A percentile compares a stretch with the other conserved stretches of the same genome.
Evolutionary conservation across 2,329 filamentous ascomycete species (phyloP).

Genomic region (Tothia fuscella): DNA sequence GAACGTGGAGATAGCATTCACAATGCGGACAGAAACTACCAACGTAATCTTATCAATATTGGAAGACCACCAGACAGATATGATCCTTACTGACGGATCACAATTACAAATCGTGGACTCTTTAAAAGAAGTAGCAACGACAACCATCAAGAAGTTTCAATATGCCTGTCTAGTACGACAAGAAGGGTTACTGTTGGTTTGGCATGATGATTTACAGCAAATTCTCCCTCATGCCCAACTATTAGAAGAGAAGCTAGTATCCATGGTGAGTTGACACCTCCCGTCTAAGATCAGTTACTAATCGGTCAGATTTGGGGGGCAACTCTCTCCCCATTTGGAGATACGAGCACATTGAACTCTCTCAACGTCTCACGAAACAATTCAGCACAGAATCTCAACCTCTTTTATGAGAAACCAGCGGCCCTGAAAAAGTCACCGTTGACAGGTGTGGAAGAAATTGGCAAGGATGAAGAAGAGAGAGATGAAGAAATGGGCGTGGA

Average conservation of each 20-base stretch:
- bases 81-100: conserved; percentile 27
- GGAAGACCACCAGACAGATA: conserved; percentile 29
- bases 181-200: conserved; percentile 31
- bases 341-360: not conserved
- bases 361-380: no score
- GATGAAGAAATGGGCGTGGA: conserved; percentile 18
- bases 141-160: conserved; percentile 25
- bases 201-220: conserved; percentile 32
- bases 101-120: conserved; percentile 35
- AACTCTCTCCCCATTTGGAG: not conserved
- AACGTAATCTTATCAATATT: conserved; percentile 32
- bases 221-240: conserved; percentile 27
- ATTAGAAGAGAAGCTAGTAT: conserved; percentile 13
- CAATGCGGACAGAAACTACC: conserved; percentile 37
- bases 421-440: not conserved
- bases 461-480: conserved; percentile 16
- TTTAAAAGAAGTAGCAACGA: conserved; percentile 24
- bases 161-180: conserved; percentile 32
- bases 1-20: conserved; percentile 36
- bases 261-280: not conserved
- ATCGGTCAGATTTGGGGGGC: conserved; percentile 2
- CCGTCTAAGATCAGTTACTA: not conserved
- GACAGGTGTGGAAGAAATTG: not conserved
- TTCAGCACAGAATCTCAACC: no score
- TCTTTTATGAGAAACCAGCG: no score